Evolutionary conservation across 208 protist genomes (phyloP), one percentile per base, ranked within the genome.

Genomic region (Acanthamoeba castellanii): DNA sequence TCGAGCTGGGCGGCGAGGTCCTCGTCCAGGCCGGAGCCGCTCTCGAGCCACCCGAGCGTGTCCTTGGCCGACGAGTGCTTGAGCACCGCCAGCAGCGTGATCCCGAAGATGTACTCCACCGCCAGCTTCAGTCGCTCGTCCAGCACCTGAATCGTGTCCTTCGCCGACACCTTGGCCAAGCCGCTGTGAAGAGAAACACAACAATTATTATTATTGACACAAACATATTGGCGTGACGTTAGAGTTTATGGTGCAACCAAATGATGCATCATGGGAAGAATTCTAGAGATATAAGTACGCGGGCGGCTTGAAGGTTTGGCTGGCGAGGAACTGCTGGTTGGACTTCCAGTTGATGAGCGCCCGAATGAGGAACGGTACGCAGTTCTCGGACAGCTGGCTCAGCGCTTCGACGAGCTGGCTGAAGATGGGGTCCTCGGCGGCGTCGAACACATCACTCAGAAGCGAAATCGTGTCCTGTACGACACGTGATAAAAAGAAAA

Each of bases 311-410:
- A 92, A 57, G n/a, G 87, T 92, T 20, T 74, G 59, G 47, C 52
- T 89, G 45, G 34, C 87, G 25, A 92, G 34, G 42, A 92, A 68
- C 20, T 78, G 87, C 47, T 92, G 87, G 25, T 68, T 76, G 34
- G 55, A 78, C 61, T 74, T 92, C 87, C 87, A 92, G 59, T 78
- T 76, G 37, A 92, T 45, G n/a, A 92, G 55, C 8, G 87, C 87
- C 6, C 87, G 87, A 30, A 92, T 92, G 87, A 92, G 87, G 32
- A 92, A 50, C n/a, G 87, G 87, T 57, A 92, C 55, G 50, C 61
- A 74, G 57, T 57, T 70, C 30, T 74, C 61, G 13, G 87, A 92
- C 11, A 92, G 34, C 87, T 92, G 59, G 25, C 61, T 57, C 61
- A 92, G 61, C 34, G 87, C 52, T 47, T 92, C 59, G 13, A 92